Percentiles rank a stretch among this genome's conserved stretches.
These are phyloP conservation scores for Xylariaceae sp. DNA, from an alignment of 2,329 filamentous ascomycete genomes.

Conservation along the genomic window DNA sequence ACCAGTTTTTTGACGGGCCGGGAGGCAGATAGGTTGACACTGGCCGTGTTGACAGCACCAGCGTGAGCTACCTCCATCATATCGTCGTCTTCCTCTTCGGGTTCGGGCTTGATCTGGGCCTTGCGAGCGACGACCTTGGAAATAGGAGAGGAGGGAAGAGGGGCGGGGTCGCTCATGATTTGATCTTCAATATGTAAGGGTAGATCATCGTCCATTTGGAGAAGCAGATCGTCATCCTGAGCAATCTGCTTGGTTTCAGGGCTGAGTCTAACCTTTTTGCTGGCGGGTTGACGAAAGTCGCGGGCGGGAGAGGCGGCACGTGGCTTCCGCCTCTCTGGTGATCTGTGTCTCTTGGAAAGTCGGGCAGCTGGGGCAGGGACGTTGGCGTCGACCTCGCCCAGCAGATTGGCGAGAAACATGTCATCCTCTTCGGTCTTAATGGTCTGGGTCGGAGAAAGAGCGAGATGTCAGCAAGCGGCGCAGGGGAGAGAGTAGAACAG, in stretches of 20 bases:
- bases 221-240: constrained; percentile 57
- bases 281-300: constrained; percentile 46
- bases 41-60: constrained; percentile 64
- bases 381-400: constrained; percentile 86
- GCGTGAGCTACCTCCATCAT: constrained; percentile 85
- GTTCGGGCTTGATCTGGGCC: constrained; percentile 47
- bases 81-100: constrained; percentile 67
- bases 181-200: constrained; percentile 42
- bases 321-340: constrained; percentile 73
- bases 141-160: constrained; percentile 72
- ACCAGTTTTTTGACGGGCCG: constrained; percentile 73
- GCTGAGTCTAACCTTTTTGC: constrained; percentile 57
- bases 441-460: constrained; percentile 45
- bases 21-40: constrained; percentile 81
- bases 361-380: constrained; percentile 53
- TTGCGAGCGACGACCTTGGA: constrained; percentile 76
- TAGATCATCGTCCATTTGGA: constrained; percentile 59
- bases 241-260: constrained; percentile 52
- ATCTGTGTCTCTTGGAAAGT: constrained; percentile 63
- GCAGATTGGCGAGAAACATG: constrained; percentile 78
- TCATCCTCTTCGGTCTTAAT: constrained; percentile 83
- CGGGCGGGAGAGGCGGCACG: constrained; percentile 76
- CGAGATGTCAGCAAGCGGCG: constrained; percentile 11
- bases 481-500: not conserved
- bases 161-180: constrained; percentile 82